A percentile compares a stretch with the other conserved stretches of the same genome.
These are phyloP conservation scores for Penicillium malachiteum DNA, from an alignment of 495 filamentous ascomycete species.

Conservation along the genomic window DNA sequence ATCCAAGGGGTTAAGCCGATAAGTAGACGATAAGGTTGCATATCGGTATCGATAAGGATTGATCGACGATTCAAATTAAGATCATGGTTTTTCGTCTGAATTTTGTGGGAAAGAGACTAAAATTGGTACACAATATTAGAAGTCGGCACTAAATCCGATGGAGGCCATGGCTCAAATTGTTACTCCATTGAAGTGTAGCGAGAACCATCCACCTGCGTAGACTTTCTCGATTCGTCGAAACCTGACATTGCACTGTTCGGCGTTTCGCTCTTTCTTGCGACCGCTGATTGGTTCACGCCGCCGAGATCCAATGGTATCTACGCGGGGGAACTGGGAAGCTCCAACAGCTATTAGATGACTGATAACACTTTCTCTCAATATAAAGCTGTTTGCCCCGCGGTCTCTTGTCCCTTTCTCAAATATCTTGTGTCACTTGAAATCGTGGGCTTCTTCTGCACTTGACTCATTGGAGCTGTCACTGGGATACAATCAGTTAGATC, in stretches of 20 bases:
- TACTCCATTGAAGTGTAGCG: slow-evolving; percentile 17
- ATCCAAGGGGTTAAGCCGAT: too few species aligned
- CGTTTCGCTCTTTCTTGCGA: slow-evolving; percentile 7
- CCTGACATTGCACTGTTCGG: slow-evolving; percentile 15
- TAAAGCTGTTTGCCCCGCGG: slow-evolving; percentile 23
- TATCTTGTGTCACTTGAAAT: not conserved
- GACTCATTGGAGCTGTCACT: not conserved
- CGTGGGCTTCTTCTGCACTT: not conserved
- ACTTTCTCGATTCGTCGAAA: slow-evolving; percentile 29
- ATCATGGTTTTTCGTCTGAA: too few species aligned
- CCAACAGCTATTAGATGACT: slow-evolving; percentile 10
- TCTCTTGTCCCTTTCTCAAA: slow-evolving; percentile 1
- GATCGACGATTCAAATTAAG: too few species aligned
- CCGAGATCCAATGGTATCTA: slow-evolving; percentile 25
- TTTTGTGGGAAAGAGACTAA: too few species aligned
- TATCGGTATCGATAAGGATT: too few species aligned
- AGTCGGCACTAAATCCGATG: not conserved
- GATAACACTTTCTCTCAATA: slow-evolving; percentile 20
- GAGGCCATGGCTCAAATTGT: slow-evolving; percentile 4
- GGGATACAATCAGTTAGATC: not conserved
- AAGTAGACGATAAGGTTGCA: too few species aligned
- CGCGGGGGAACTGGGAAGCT: slow-evolving; percentile 23
- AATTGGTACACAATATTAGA: too few species aligned
- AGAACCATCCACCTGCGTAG: slow-evolving; percentile 11
- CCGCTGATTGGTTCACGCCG: slow-evolving; percentile 20